These are phyloP conservation scores for Brassica incana DNA, from an alignment of 345 rosid species.

Conservation along the genomic window DNA sequence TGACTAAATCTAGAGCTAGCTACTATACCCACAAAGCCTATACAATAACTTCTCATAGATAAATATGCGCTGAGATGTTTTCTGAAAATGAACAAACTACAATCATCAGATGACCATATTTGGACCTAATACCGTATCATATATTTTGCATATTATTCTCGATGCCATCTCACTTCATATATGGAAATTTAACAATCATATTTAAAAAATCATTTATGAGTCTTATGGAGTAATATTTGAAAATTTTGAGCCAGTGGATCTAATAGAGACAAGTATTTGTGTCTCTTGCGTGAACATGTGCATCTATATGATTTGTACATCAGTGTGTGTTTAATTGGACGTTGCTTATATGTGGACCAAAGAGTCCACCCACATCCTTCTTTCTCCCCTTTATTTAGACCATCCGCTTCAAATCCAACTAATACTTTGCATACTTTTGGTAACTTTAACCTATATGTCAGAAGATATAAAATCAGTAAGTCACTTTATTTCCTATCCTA, in stretches of 20 bases:
- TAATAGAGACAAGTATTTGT: conserved; percentile 17
- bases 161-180: neutral
- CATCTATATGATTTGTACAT: conserved; percentile 10
- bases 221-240: neutral
- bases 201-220: neutral
- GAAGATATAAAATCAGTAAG: neutral
- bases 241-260: conserved; percentile 12
- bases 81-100: neutral
- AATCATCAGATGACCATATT: neutral
- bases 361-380: conserved; percentile 11
- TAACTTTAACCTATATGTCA: neutral
- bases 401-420: conserved; percentile 20
- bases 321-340: conserved; percentile 24
- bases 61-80: neutral
- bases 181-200: neutral
- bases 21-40: neutral
- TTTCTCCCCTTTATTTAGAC: conserved; percentile 11
- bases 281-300: conserved; percentile 15
- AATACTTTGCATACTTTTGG: neutral
- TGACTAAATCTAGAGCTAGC: neutral
- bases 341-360: conserved; percentile 30
- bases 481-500: neutral
- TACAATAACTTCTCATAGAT: neutral
- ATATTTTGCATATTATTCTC: neutral
- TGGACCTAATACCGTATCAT: neutral